These are phyloP conservation scores for Aspergillus sp. DNA, from an alignment of 2,329 filamentous ascomycete species.

Conservation along the genomic window DNA sequence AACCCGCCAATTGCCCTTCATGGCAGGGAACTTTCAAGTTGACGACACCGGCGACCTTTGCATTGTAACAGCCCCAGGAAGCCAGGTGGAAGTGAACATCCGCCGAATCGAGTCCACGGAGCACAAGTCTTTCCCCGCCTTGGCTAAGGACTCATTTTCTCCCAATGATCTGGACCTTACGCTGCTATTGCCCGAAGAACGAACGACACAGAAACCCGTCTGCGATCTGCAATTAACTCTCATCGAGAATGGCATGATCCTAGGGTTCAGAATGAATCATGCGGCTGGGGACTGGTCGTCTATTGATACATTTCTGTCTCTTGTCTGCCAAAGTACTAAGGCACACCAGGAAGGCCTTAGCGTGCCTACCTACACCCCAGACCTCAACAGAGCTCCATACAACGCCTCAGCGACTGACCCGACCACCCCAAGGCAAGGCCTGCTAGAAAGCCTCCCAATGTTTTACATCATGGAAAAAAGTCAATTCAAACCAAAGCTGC, in stretches of 20 bases:
- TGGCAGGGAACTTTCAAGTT: constrained; percentile 12
- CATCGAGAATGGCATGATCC: constrained; percentile 13
- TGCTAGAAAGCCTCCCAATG: constrained; percentile 6
- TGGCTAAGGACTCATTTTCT: constrained; percentile 8
- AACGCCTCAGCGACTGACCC: constrained; percentile 4
- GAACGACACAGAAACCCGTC: constrained; percentile 5
- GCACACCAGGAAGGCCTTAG: constrained; percentile 8
- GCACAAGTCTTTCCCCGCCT: constrained; percentile 7
- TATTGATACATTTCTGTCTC: constrained; percentile 13
- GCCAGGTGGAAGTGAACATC: constrained; percentile 4
- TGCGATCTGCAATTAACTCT: constrained; percentile 16
- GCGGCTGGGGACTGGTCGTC: constrained; percentile 18
- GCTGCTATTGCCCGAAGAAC: constrained; percentile 7
- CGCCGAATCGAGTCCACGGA: constrained; percentile 5
- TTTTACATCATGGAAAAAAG: constrained; percentile 11
- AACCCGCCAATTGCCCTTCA: constrained; percentile 11
- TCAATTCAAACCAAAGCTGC: constrained; percentile 4
- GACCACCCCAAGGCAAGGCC: constrained; percentile 3
- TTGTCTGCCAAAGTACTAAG: constrained; percentile 14
- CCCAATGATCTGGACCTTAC: constrained; percentile 7
- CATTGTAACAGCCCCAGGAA: constrained; percentile 6
- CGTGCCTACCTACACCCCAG: constrained; percentile 10
- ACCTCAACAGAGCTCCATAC: constrained; percentile 14
- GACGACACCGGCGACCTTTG: constrained; percentile 9
- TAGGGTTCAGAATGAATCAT: constrained; percentile 14